Evolutionary conservation across 2,329 filamentous ascomycete genomes (phyloP), one percentile per base, ranked within the genome.

Genomic region (Tolypocladium amazonense): DNA sequence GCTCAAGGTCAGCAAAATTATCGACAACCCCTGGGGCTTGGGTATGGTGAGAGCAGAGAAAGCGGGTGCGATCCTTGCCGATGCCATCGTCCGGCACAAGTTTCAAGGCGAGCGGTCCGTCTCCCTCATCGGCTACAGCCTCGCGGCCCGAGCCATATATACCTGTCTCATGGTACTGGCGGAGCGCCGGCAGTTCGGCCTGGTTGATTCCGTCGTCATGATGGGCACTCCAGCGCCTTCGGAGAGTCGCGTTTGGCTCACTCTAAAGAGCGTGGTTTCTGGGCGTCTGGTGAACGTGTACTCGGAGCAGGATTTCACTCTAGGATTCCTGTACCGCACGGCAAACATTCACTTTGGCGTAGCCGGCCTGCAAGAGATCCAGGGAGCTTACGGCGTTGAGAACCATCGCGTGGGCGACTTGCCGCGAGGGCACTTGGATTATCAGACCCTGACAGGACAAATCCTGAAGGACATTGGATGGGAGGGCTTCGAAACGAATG

Each of bases 251-350:
- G 85, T 89, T 58, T 97, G 93, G 92, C 80, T 88, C 35, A 80
- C 85, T 7, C 81, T 96, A 69, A 86, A 89, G 63, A 88, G 85
- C 61, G 89, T 93, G 2, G 90, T 96, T 4, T 82, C 85, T 47
- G 92, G 92, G 0, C 85, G 92, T 27, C 79, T 97, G n/a, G 81
- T 97, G 68, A 97, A 97, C 66, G 91, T 94, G 4, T 97, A 88
- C 71, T 95, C 90, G 0, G 86, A 88, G 57, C 89, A 90, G 55
- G 93, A 97, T 71, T 92, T 90, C 65, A 86, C 97, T 30, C 85
- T 97, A 2, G 92, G 86, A 0, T 96, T 97, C 70, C 78, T 97
- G 45, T 96, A 93, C 71, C 87, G 93, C 57, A 90, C 86, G 3
- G 90, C 88, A 58, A 91, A 88, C 65, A 83, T 93, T 56, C 87